A percentile compares a stretch with the other conserved stretches of the same genome.
Evolutionary conservation across 2,329 filamentous ascomycete genomes (phyloP).

Genomic region (Aspergillus uvarum): DNA sequence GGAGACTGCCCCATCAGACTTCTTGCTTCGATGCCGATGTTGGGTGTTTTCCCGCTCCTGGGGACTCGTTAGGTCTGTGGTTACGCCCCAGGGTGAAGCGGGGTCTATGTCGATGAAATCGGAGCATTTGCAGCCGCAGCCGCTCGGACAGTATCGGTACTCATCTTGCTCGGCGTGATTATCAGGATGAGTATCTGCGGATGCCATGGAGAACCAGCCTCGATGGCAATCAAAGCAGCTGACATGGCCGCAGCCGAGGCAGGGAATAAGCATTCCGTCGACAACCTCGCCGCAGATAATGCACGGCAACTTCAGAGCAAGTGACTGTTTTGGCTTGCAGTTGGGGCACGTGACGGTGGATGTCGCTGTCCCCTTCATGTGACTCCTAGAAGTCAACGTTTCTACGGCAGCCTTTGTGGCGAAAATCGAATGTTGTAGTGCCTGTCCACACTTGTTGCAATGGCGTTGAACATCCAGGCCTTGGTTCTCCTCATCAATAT

Average conservation of each 20-base stretch:
- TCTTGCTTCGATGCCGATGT: slow-evolving; percentile 18
- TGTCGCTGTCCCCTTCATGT: slow-evolving; percentile 18
- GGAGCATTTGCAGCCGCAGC: slow-evolving; percentile 50
- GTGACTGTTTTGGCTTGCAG: slow-evolving; percentile 36
- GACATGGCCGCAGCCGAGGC: slow-evolving; percentile 49
- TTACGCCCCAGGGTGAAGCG: slow-evolving; percentile 27
- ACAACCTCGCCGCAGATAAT: slow-evolving; percentile 46
- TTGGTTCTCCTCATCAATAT: slow-evolving; percentile 17
- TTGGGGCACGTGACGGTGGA: slow-evolving; percentile 32
- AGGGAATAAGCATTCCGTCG: slow-evolving; percentile 48
- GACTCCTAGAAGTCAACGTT: slow-evolving; percentile 20
- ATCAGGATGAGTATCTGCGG: slow-evolving; percentile 12
- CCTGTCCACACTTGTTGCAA: slow-evolving; percentile 42
- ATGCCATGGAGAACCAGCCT: slow-evolving; percentile 39
- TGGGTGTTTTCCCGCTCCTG: slow-evolving; percentile 22
- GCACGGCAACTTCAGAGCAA: slow-evolving; percentile 41
- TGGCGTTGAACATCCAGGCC: slow-evolving; percentile 45
- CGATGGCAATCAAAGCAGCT: slow-evolving; percentile 48
- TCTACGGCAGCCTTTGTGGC: slow-evolving; percentile 21
- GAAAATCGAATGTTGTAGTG: slow-evolving; percentile 40
- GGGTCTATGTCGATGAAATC: slow-evolving; percentile 37
- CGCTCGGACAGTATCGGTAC: slow-evolving; percentile 42
- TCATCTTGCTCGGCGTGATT: slow-evolving; percentile 15
- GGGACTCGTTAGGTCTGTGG: slow-evolving; percentile 18
- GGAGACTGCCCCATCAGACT: slow-evolving; percentile 15